phyloP scores from a whole-genome alignment of 1,284 basidiomycete genomes.

The Heterobasidion annosum region DNA sequence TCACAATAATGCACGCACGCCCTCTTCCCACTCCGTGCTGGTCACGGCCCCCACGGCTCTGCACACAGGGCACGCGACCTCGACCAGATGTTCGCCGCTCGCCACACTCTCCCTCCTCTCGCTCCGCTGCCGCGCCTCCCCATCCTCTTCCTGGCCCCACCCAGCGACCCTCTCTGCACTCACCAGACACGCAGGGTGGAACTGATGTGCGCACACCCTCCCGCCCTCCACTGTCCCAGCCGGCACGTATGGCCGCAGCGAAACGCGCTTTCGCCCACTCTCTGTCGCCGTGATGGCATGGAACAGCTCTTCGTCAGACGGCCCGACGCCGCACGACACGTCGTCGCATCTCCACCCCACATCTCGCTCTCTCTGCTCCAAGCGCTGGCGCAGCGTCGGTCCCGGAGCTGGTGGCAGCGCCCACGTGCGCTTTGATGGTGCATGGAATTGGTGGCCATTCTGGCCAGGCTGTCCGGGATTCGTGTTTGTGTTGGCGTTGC shows the following conservation, averaged over 20 bases:
- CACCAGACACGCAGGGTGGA: constrained; percentile 68
- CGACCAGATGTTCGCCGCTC: constrained; percentile 27
- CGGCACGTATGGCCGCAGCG: constrained; percentile 25
- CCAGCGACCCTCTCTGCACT: constrained; percentile 61
- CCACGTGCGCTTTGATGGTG: constrained; percentile 19
- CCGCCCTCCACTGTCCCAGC: constrained; percentile 12
- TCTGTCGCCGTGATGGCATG: constrained; percentile 19
- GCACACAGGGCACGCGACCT: constrained; percentile 65
- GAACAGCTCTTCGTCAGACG: constrained; percentile 64
- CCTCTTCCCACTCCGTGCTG: constrained; percentile 52
- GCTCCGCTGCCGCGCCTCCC: constrained; percentile 11
- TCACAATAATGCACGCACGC: constrained; percentile 17
- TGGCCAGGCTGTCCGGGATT: background rate
- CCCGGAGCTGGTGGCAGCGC: constrained; percentile 28
- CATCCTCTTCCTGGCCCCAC: constrained; percentile 39
- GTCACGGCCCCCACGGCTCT: constrained; percentile 47
- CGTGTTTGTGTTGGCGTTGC: background rate
- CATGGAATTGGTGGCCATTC: background rate
- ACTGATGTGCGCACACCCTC: constrained; percentile 47
- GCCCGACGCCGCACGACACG: constrained; percentile 61
- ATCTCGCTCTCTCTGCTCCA: constrained; percentile 62
- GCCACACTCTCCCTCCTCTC: constrained; percentile 17
- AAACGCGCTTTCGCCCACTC: constrained; percentile 1
- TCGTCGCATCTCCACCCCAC: constrained; percentile 62
- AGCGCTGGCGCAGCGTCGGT: constrained; percentile 50